Evolutionary conservation across 495 filamentous ascomycete genomes (phyloP), one percentile per base, ranked within the genome.

Genomic region (Saxispiralis lemnorum): DNA sequence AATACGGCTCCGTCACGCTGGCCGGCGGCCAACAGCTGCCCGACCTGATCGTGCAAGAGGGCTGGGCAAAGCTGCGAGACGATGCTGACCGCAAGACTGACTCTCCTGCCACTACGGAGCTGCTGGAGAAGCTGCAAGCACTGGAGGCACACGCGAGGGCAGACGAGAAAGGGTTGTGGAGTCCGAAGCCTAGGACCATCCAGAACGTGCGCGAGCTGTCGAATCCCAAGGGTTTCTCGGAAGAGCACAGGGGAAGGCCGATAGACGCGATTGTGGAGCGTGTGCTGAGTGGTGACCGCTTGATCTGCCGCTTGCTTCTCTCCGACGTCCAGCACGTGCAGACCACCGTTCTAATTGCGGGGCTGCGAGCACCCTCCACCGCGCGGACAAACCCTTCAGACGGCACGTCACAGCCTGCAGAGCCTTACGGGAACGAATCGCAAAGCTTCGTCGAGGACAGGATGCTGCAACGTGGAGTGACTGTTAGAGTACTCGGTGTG

Each of bases 51-150:
- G 77, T 94, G 35, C 71, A 79, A 44, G 80, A 88, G 51, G 92
- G 92, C 39, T 93, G 83, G 83, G 67, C 81, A 44, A 92, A 85
- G 56, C 66, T 99, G 31, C 72, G 92, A 39, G 88, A 99, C 45
- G 89, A 96, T 63, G 83, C 86, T 18, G 84, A 84, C 45, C 71
- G 78, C 33, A 84, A 82, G 49, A 85, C 93, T 39, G 81, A 94
- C 20, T 72, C 78, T 0, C 50, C 50, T n/a, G 31, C 38, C 15
- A 67, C 76, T 11, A 53, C 74, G 35, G 65, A 70, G 38, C 67
- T 78, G 43, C 62, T 96, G 19, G 81, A 89, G 46, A 76, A 76
- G 43, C 70, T 99, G 35, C 73, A 78, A 39, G 66, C 63, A 7
- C 62, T 86, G n/a, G 86, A 99, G 60, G 66, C 72, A n/a, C 71